Percentiles rank a stretch among this genome's conserved stretches.
Conservation (phyloP, 371 early-diverging fungal species). For the Lichtheimia hyalospora region DNA sequence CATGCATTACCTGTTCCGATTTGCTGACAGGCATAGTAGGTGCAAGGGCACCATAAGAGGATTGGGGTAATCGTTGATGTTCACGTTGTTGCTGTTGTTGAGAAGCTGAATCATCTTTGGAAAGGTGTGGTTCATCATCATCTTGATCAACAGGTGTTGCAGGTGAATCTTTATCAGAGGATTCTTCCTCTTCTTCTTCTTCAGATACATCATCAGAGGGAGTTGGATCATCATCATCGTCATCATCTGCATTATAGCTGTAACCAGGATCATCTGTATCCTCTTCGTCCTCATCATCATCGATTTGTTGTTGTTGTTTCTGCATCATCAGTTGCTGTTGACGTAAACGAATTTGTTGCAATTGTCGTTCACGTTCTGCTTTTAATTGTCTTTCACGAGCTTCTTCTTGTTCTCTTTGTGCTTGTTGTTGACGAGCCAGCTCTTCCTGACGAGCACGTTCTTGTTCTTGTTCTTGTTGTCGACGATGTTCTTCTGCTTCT, state of each 20-base stretch:
- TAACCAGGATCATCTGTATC: conserved; percentile 9
- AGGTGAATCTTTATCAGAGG: conserved; percentile 15
- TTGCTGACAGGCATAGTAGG: conserved; percentile 37
- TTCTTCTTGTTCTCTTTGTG: conserved; percentile 12
- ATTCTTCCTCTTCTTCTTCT: conserved; percentile 12
- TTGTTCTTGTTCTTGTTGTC: conserved; percentile 8
- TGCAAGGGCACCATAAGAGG: conserved; percentile 37
- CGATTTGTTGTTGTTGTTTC: conserved; percentile 3
- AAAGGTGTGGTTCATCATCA: conserved; percentile 11
- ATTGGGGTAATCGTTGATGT: conserved; percentile 6
- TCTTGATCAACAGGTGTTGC: conserved; percentile 23
- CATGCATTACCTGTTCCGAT: conserved; percentile 30
- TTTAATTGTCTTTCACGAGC: conserved; percentile 9
- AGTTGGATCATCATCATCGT: conserved; percentile 11
- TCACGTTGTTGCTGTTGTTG: conserved; percentile 3
- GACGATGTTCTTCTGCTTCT: conserved; percentile 4
- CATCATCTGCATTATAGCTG: not conserved
- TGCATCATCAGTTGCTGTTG: conserved; percentile 14
- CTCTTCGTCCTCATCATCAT: conserved; percentile 6
- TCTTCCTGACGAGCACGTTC: conserved; percentile 8
- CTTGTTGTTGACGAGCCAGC: conserved; percentile 11
- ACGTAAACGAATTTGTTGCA: conserved; percentile 9
- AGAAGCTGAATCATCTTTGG: conserved; percentile 5
- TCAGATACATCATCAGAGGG: conserved; percentile 4
- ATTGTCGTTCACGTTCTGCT: conserved; percentile 12